Percentiles rank a stretch among this genome's conserved stretches.
These are phyloP conservation scores for Graphiopsis chlorocephala DNA, from an alignment of 2,329 filamentous ascomycete genomes.

Conservation along the genomic window DNA sequence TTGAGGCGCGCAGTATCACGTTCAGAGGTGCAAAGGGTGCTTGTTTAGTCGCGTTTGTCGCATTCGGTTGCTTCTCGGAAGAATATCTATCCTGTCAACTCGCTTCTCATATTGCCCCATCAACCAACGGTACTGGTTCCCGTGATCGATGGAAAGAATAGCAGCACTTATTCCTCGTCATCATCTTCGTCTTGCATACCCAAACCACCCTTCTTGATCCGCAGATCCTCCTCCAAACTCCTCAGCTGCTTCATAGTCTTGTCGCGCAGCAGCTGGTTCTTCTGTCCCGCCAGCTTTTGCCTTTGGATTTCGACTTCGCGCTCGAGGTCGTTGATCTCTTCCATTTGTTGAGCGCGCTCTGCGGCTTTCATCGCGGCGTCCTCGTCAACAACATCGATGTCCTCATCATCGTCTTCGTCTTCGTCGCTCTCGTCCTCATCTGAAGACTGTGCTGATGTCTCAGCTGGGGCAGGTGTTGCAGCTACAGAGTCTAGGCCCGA, in stretches of 20 bases:
- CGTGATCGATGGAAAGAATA: not conserved
- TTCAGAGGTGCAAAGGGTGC: too few species aligned
- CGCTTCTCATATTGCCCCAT: too few species aligned
- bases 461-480: slow-evolving; percentile 29
- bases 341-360: slow-evolving; percentile 47
- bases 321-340: slow-evolving; percentile 56
- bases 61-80: too few species aligned
- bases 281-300: slow-evolving; percentile 39
- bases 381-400: slow-evolving; percentile 48
- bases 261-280: slow-evolving; percentile 49
- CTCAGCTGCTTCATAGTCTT: slow-evolving; percentile 50
- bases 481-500: slow-evolving; percentile 21
- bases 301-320: slow-evolving; percentile 45
- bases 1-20: too few species aligned
- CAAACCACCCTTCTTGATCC: slow-evolving; percentile 50
- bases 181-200: slow-evolving; percentile 33
- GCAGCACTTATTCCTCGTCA: slow-evolving; percentile 19
- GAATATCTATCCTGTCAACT: too few species aligned
- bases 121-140: not conserved
- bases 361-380: slow-evolving; percentile 50
- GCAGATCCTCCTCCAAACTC: slow-evolving; percentile 52
- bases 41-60: too few species aligned
- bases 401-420: slow-evolving; percentile 47
- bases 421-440: slow-evolving; percentile 42
- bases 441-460: slow-evolving; percentile 19